These are phyloP conservation scores for Fusarium devonianum DNA, from an alignment of 2,329 filamentous ascomycete genomes.

Conservation along the genomic window DNA sequence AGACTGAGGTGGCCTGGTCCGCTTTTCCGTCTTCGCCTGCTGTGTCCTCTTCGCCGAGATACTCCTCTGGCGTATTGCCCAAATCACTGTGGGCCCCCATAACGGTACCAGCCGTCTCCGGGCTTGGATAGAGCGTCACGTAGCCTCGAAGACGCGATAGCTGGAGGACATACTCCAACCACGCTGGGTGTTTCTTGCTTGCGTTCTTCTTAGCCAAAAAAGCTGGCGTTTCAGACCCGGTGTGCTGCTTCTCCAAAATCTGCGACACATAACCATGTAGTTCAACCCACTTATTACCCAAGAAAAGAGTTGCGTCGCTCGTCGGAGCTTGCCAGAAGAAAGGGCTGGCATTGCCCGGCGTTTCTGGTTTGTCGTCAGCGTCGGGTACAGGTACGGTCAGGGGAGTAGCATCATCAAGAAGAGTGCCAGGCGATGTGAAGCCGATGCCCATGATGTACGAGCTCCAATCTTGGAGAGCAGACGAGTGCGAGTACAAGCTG, in stretches of 20 bases:
- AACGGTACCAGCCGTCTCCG: conserved; percentile 60
- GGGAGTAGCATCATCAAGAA: conserved; percentile 65
- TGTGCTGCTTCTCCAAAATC: conserved; percentile 58
- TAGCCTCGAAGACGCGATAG: conserved; percentile 81
- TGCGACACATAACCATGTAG: conserved; percentile 80
- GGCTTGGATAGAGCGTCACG: conserved; percentile 78
- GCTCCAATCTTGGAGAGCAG: conserved; percentile 54
- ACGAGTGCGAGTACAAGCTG: conserved; percentile 72
- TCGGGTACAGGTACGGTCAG: conserved; percentile 56
- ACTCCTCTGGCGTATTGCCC: conserved; percentile 75
- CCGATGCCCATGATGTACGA: conserved; percentile 77
- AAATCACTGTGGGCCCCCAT: conserved; percentile 82
- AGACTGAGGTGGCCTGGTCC: conserved; percentile 38
- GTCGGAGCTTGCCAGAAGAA: conserved; percentile 89
- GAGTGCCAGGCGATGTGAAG: conserved; percentile 73
- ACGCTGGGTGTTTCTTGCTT: conserved; percentile 74
- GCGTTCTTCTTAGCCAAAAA: conserved; percentile 63
- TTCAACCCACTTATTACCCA: conserved; percentile 87
- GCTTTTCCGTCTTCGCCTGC: conserved; percentile 43
- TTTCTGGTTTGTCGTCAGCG: conserved; percentile 25
- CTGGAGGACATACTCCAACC: conserved; percentile 80
- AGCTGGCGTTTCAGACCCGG: conserved; percentile 46
- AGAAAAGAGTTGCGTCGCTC: conserved; percentile 81
- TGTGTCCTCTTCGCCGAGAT: conserved; percentile 44
- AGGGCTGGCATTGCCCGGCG: conserved; percentile 55